A percentile compares a stretch with the other conserved stretches of the same genome.
These are phyloP conservation scores for Fusarium praegraminearum DNA, from an alignment of 2,329 filamentous ascomycete species.

Conservation along the genomic window DNA sequence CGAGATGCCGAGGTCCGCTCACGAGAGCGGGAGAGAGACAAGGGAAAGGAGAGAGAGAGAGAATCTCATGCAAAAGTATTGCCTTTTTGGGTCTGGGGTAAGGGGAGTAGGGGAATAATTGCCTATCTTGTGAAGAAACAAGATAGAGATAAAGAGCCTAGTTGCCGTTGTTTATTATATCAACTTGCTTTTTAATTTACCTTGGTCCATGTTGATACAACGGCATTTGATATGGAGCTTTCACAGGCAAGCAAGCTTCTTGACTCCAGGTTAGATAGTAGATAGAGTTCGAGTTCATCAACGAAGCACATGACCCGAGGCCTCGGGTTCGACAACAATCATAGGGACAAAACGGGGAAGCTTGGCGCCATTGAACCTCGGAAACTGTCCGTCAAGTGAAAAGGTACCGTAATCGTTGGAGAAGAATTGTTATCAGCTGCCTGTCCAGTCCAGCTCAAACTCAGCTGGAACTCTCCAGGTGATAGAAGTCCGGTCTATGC, in stretches of 20 bases:
- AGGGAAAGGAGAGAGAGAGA: slow-evolving; percentile 1
- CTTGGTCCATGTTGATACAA: neutral
- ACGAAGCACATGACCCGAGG: slow-evolving; percentile 38
- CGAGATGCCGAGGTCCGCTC: slow-evolving; percentile 51
- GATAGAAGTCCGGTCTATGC: slow-evolving; percentile 9
- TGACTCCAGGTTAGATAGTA: neutral
- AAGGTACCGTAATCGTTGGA: neutral
- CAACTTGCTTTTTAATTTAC: neutral
- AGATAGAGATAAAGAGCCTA: neutral
- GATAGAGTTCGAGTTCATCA: neutral
- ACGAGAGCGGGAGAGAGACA: slow-evolving; percentile 27
- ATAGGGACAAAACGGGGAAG: slow-evolving; percentile 8
- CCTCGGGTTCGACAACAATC: slow-evolving; percentile 6
- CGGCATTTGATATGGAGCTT: neutral
- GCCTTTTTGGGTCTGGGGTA: slow-evolving; percentile 26
- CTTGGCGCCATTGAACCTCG: slow-evolving; percentile 36
- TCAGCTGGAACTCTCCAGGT: slow-evolving; percentile 2
- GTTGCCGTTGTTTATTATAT: neutral
- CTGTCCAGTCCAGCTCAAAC: neutral
- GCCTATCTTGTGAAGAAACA: slow-evolving; percentile 1
- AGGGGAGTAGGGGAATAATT: neutral
- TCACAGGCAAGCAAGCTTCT: slow-evolving; percentile 1
- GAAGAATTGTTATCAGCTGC: neutral
- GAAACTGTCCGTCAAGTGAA: slow-evolving; percentile 30
- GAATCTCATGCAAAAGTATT: slow-evolving; percentile 19